Conservation (phyloP, 2,329 filamentous ascomycete genomes). For the Talaromyces funiculosus region DNA sequence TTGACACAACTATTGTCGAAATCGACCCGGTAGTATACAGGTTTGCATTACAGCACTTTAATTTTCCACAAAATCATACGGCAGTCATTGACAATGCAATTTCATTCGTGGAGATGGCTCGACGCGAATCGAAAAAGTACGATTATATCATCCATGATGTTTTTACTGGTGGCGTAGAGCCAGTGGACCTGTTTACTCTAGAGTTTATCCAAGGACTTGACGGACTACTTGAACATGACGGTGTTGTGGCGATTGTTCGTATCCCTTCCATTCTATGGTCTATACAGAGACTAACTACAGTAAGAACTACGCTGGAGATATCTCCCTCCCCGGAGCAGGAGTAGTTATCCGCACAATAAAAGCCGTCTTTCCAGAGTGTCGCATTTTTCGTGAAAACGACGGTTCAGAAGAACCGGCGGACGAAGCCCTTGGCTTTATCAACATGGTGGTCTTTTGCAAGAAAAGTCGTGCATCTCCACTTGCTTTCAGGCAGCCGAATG, state of each 20-base stretch:
- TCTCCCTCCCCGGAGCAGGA: constrained; percentile 67
- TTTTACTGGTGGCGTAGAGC: constrained; percentile 93
- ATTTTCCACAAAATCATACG: constrained; percentile 68
- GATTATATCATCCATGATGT: constrained; percentile 97
- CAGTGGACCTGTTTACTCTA: constrained; percentile 76
- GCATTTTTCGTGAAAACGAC: constrained; percentile 77
- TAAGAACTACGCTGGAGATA: constrained; percentile 91
- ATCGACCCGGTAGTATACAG: constrained; percentile 85
- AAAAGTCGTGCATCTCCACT: constrained; percentile 52
- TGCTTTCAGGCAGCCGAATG: constrained; percentile 60
- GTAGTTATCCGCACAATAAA: constrained; percentile 78
- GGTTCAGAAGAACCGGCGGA: constrained; percentile 34
- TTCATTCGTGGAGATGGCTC: constrained; percentile 54
- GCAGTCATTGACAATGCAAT: constrained; percentile 79
- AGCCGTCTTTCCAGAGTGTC: constrained; percentile 79
- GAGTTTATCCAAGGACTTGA: constrained; percentile 72
- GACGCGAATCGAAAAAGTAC: constrained; percentile 51
- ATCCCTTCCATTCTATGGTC: neutral
- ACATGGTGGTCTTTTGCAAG: constrained; percentile 92
- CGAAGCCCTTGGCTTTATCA: constrained; percentile 70
- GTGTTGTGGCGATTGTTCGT: constrained; percentile 80
- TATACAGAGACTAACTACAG: constrained; percentile 15
- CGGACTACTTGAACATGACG: constrained; percentile 66
- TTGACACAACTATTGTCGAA: constrained; percentile 90
- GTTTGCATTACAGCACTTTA: constrained; percentile 78